These are phyloP conservation scores for Mimosa pudica DNA, from an alignment of 306 rosid species.

Conservation along the genomic window DNA sequence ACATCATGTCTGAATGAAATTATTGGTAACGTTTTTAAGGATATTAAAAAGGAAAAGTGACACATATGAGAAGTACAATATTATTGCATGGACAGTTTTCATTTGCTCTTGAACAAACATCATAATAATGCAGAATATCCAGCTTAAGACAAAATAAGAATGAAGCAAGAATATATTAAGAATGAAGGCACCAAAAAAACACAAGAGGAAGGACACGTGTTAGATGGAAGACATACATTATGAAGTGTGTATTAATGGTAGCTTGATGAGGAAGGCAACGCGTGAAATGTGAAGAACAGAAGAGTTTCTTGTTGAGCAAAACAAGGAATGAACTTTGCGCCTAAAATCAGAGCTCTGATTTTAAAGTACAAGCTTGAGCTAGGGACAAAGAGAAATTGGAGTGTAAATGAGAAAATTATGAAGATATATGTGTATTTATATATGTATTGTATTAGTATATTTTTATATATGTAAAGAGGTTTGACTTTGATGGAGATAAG, in stretches of 20 bases:
- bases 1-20: background rate
- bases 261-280: conserved; percentile 46
- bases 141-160: background rate
- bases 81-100: background rate
- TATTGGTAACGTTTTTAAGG: background rate
- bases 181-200: conserved; percentile 32
- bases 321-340: conserved; percentile 29
- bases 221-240: conserved; percentile 31
- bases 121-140: too few species aligned
- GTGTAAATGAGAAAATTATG: conserved; percentile 8
- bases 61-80: background rate
- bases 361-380: conserved; percentile 33
- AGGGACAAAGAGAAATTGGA: conserved; percentile 10
- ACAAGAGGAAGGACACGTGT: conserved; percentile 40
- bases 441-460: background rate
- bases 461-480: conserved; percentile 13
- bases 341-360: background rate
- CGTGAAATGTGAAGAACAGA: conserved; percentile 24
- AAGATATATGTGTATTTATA: conserved; percentile 22
- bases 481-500: conserved; percentile 52
- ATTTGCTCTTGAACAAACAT: background rate
- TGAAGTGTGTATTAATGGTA: background rate
- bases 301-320: conserved; percentile 67
- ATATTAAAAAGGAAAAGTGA: background rate
- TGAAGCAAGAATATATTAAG: background rate